Evolutionary conservation across 768 basidiomycete species (phyloP).

Genomic region (Hygrocybe punicea): DNA sequence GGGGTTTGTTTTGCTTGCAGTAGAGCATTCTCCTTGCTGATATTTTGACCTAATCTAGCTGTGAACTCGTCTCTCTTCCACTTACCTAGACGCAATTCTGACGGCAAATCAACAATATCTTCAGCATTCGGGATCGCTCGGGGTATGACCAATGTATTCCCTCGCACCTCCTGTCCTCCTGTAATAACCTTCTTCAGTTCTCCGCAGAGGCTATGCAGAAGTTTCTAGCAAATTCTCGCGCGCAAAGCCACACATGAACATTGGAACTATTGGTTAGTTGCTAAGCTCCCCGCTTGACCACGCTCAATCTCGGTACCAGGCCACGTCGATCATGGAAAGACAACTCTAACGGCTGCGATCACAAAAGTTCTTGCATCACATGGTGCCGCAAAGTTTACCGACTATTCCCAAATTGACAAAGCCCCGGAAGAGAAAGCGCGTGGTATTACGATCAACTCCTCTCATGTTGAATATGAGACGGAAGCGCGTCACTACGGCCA

Average conservation of each 20-base stretch:
- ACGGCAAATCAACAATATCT: neutral
- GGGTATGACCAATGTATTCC: neutral
- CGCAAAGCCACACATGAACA: constrained; percentile 89
- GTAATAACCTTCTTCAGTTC: constrained; percentile 31
- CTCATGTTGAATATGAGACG: constrained; percentile 99
- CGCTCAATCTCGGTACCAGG: constrained; percentile 40
- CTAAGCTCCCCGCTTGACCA: constrained; percentile 6
- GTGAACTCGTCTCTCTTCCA: constrained; percentile 5
- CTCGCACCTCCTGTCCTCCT: neutral
- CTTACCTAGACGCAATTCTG: neutral
- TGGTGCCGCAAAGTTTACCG: constrained; percentile 84
- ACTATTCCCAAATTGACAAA: constrained; percentile 97
- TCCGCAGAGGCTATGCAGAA: constrained; percentile 74
- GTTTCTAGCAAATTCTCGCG: constrained; percentile 51
- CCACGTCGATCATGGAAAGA: constrained; percentile 98
- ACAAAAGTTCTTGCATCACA: constrained; percentile 84
- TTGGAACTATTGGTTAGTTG: constrained; percentile 80
- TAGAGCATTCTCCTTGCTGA: neutral
- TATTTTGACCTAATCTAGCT: neutral
- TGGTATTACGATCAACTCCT: constrained; percentile 98
- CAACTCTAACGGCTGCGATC: constrained; percentile 92
- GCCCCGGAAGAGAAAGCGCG: constrained; percentile 99
- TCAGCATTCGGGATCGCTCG: neutral
- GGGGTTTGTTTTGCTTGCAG: constrained; percentile 35
- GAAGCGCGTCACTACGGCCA: constrained; percentile 88